Evolutionary conservation across 495 filamentous ascomycete genomes (phyloP).

Genomic region (Aspergillus biplanus): DNA sequence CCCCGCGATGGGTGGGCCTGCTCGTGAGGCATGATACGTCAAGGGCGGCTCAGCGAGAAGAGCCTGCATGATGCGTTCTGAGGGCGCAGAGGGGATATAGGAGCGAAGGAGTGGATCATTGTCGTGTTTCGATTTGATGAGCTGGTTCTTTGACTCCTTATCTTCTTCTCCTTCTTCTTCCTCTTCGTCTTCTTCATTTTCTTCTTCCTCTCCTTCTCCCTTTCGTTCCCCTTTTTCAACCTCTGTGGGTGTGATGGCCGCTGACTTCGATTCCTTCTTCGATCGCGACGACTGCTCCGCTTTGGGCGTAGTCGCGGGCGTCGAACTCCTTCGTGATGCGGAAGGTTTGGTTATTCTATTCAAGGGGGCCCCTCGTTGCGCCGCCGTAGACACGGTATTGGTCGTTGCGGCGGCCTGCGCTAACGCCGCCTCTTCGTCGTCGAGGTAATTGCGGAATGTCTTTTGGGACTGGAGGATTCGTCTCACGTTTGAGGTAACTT

Average conservation of each 20-base stretch:
- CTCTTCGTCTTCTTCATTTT: constrained; percentile 11
- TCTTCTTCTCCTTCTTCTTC: constrained; percentile 5
- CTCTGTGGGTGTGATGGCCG: neutral
- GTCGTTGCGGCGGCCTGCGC: constrained; percentile 45
- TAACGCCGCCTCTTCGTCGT: constrained; percentile 79
- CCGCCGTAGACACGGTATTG: constrained; percentile 13
- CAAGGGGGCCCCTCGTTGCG: constrained; percentile 21
- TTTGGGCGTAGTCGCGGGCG: constrained; percentile 37
- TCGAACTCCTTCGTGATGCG: constrained; percentile 36
- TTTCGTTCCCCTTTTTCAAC: constrained; percentile 9
- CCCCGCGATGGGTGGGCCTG: constrained; percentile 50
- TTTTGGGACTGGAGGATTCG: constrained; percentile 91
- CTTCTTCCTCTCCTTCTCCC: constrained; percentile 32
- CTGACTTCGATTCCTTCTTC: constrained; percentile 21
- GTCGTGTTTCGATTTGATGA: constrained; percentile 52
- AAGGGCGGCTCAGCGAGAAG: constrained; percentile 74
- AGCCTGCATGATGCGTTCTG: constrained; percentile 66
- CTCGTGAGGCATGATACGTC: constrained; percentile 78
- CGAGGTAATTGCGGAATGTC: constrained; percentile 87
- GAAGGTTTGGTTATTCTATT: constrained; percentile 31
- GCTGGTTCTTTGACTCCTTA: constrained; percentile 38
- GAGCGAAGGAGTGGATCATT: constrained; percentile 65
- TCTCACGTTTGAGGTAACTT: constrained; percentile 79
- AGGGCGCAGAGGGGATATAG: constrained; percentile 64
- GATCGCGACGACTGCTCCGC: constrained; percentile 17